Evolutionary conservation across 345 rosid genomes (phyloP).

Genomic region (Raphanus sativus): DNA sequence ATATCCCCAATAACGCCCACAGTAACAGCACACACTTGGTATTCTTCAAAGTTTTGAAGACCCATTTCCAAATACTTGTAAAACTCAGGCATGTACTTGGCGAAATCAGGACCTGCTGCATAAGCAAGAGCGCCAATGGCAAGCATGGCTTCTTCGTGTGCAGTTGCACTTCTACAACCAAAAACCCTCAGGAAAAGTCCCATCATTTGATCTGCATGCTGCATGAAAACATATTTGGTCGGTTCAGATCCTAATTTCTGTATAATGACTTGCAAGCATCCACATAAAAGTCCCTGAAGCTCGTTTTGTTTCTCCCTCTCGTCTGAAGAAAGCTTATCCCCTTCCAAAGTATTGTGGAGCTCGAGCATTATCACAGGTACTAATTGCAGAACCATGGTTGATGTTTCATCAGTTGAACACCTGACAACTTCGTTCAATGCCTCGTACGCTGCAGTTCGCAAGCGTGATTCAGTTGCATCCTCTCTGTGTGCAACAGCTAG

Average conservation of each 20-base stretch:
- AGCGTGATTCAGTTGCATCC: constrained; percentile 73
- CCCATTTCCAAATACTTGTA: constrained; percentile 74
- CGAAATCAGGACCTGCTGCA: constrained; percentile 60
- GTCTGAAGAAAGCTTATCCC: constrained; percentile 55
- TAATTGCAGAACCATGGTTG: constrained; percentile 61
- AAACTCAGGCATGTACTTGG: constrained; percentile 71
- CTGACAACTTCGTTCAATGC: constrained; percentile 71
- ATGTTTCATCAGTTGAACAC: constrained; percentile 68
- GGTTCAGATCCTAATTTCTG: constrained; percentile 69
- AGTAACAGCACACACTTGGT: constrained; percentile 72
- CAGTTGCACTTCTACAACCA: constrained; percentile 74
- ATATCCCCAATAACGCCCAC: constrained; percentile 77
- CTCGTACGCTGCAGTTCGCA: constrained; percentile 74
- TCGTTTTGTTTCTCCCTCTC: constrained; percentile 68
- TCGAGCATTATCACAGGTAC: constrained; percentile 65
- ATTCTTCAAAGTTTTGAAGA: constrained; percentile 76
- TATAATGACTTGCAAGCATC: constrained; percentile 70
- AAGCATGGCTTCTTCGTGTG: constrained; percentile 81
- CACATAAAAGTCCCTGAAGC: constrained; percentile 74
- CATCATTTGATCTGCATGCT: constrained; percentile 72
- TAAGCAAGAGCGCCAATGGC: constrained; percentile 82
- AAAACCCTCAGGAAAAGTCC: constrained; percentile 73
- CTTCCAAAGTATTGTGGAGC: constrained; percentile 72
- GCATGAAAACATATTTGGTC: constrained; percentile 62
- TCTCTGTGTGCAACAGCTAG: constrained; percentile 70